phyloP scores from a whole-genome alignment of 305 asterid species.

The Ajuga reptans region DNA sequence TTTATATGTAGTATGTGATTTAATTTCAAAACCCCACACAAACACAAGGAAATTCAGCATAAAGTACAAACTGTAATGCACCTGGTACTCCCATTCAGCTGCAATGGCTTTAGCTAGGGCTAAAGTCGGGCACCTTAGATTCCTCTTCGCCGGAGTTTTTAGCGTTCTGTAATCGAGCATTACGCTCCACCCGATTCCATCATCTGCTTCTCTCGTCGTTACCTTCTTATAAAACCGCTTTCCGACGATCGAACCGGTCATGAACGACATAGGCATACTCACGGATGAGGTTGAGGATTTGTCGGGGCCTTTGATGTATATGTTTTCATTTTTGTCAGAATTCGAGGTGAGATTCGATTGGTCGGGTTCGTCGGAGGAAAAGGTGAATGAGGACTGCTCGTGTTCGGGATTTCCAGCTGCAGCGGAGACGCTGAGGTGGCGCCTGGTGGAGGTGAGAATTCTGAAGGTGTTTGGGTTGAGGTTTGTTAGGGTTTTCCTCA shows the following conservation, averaged over 20 bases:
- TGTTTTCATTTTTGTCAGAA: constrained; percentile 28
- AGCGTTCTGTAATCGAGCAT: constrained; percentile 95
- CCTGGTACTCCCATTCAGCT: constrained; percentile 98
- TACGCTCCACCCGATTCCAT: constrained; percentile 78
- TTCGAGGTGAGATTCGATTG: constrained; percentile 13
- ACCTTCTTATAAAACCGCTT: constrained; percentile 71
- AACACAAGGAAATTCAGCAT: neutral
- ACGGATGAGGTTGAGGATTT: constrained; percentile 41
- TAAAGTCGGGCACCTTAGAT: constrained; percentile 70
- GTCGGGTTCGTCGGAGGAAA: constrained; percentile 33
- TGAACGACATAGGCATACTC: constrained; percentile 77
- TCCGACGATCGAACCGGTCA: constrained; percentile 96
- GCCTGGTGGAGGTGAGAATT: constrained; percentile 26
- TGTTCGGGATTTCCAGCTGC: constrained; percentile 33
- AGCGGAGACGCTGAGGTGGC: constrained; percentile 36
- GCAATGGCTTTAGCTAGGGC: constrained; percentile 90
- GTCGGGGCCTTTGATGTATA: constrained; percentile 42
- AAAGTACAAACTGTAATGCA: constrained; percentile 20
- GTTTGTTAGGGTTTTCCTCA: constrained; percentile 41
- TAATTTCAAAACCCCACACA: neutral
- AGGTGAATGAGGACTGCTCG: constrained; percentile 45
- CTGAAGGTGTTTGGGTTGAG: constrained; percentile 25
- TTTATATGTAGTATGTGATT: no score
- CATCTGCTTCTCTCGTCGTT: constrained; percentile 72
- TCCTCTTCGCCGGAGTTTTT: constrained; percentile 74